Evolutionary conservation across 2,329 filamentous ascomycete genomes (phyloP).

Genomic region (Coniella lustricola): DNA sequence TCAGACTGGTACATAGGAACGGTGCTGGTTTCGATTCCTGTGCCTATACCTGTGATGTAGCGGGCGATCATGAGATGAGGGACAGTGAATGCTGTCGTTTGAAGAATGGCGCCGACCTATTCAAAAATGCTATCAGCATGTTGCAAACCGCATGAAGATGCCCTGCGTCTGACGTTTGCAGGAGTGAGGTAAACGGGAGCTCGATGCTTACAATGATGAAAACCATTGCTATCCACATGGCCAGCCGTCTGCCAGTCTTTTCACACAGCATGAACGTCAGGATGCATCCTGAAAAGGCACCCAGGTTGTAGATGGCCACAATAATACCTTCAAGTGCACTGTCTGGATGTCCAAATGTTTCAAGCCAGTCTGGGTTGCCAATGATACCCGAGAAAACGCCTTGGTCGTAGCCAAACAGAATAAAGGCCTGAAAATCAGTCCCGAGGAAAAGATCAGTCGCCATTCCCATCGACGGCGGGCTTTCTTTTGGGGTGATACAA

Average conservation of each 20-base stretch:
- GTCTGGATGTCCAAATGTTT: conserved; percentile 30
- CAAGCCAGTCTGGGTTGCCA: conserved; percentile 36
- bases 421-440: conserved; percentile 18
- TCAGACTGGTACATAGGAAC: conserved; percentile 37
- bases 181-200: too few relatives aligned
- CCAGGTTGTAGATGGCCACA: conserved; percentile 23
- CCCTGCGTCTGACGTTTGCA: too few relatives aligned
- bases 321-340: conserved; percentile 33
- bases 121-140: neutral
- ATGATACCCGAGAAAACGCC: conserved; percentile 42
- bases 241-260: conserved; percentile 17
- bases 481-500: too few relatives aligned
- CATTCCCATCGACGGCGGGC: too few relatives aligned
- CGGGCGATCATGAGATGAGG: conserved; percentile 35
- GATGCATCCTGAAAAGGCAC: conserved; percentile 31
- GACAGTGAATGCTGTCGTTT: conserved; percentile 27
- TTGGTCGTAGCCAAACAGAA: conserved; percentile 39
- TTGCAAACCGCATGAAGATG: too few relatives aligned
- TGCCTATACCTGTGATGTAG: conserved; percentile 25
- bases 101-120: conserved; percentile 23
- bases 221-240: conserved; percentile 22
- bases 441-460: neutral
- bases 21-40: conserved; percentile 26
- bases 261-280: conserved; percentile 18
- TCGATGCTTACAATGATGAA: conserved; percentile 20